Percentiles rank a stretch among this genome's conserved stretches.
These are phyloP conservation scores for Aspergillus mulundensis DNA, from an alignment of 495 filamentous ascomycete species.

Conservation along the genomic window DNA sequence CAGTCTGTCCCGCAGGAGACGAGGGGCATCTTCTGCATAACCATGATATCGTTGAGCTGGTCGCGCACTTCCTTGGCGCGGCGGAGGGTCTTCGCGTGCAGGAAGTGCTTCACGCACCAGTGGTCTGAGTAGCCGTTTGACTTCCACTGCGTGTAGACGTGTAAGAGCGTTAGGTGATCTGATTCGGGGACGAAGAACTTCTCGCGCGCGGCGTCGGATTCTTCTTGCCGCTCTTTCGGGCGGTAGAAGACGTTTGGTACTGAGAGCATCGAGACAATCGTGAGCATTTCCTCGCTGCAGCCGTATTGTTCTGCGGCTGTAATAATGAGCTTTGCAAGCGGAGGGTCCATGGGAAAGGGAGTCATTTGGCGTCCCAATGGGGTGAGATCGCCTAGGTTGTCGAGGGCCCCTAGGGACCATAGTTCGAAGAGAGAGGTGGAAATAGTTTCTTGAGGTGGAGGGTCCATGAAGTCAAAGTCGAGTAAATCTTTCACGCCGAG, in stretches of 20 bases:
- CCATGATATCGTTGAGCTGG: constrained; percentile 93
- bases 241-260: constrained; percentile 97
- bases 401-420: constrained; percentile 91
- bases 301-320: constrained; percentile 77
- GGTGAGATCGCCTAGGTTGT: constrained; percentile 91
- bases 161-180: constrained; percentile 91
- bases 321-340: constrained; percentile 90
- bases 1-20: constrained; percentile 92
- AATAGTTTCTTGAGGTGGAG: constrained; percentile 96
- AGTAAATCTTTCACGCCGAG: constrained; percentile 90
- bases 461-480: constrained; percentile 99
- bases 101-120: constrained; percentile 90
- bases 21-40: constrained; percentile 83
- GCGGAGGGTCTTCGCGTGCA: constrained; percentile 87
- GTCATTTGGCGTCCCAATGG: constrained; percentile 88
- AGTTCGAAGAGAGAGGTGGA: constrained; percentile 96
- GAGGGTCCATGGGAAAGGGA: constrained; percentile 94
- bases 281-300: constrained; percentile 97
- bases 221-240: constrained; percentile 94
- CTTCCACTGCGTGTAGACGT: constrained; percentile 96
- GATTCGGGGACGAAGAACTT: constrained; percentile 99
- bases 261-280: constrained; percentile 96
- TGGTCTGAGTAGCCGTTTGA: constrained; percentile 82
- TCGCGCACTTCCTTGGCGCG: constrained; percentile 90
- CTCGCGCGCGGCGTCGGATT: constrained; percentile 93